These are phyloP conservation scores for Tuber indicum DNA, from an alignment of 495 filamentous ascomycete genomes.

Conservation along the genomic window DNA sequence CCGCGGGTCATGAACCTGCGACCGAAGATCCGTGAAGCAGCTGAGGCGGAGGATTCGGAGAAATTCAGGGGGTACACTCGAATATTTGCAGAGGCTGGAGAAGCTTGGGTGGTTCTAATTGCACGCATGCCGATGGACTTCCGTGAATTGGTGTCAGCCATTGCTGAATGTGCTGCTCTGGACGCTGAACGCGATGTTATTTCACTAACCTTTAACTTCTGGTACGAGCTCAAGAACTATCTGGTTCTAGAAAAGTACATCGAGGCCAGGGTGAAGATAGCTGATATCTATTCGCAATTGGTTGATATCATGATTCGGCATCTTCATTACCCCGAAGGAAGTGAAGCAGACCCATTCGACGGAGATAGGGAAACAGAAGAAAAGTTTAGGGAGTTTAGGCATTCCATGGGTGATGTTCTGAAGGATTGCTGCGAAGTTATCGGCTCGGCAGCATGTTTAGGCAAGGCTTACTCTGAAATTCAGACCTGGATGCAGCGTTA, in stretches of 20 bases:
- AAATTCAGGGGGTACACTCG: conserved; percentile 78
- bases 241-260: conserved; percentile 81
- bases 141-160: conserved; percentile 75
- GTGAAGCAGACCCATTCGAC: conserved; percentile 80
- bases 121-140: conserved; percentile 76
- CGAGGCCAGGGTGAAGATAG: conserved; percentile 65
- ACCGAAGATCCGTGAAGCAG: conserved; percentile 69
- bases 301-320: conserved; percentile 92
- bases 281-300: conserved; percentile 74
- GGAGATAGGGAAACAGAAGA: conserved; percentile 94
- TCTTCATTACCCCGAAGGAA: conserved; percentile 76
- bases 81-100: conserved; percentile 87
- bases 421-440: conserved; percentile 98
- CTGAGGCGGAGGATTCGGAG: conserved; percentile 76
- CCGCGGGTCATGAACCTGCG: conserved; percentile 71
- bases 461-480: conserved; percentile 76
- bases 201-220: conserved; percentile 87
- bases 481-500: conserved; percentile 81
- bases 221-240: conserved; percentile 98
- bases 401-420: conserved; percentile 94
- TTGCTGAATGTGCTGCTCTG: conserved; percentile 79
- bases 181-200: conserved; percentile 87
- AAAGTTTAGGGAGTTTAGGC: conserved; percentile 92
- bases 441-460: conserved; percentile 79
- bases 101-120: conserved; percentile 86